Evolutionary conservation across 148 eudicot species (phyloP), one percentile per base, ranked within the genome.

Genomic region (Chenopodium berlandieri): DNA sequence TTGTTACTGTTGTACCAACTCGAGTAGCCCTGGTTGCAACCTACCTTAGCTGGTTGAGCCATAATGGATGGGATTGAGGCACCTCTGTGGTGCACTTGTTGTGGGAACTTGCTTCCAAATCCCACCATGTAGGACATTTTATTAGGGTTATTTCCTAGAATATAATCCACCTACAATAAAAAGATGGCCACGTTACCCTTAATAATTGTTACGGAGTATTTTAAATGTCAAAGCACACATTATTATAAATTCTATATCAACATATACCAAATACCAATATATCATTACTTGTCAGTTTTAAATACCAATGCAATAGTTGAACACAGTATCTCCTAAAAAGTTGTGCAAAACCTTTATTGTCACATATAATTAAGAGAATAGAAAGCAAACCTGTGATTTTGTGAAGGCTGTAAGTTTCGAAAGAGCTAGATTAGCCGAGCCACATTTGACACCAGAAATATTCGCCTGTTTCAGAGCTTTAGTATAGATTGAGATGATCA

Each of bases 71-170:
- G 91, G 27, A 94, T 86, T 71, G 99, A 95, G 32, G 97, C 85
- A n/a, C 94, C 99, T 76, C 99, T 86, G 68, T 94, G 99, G 86
- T 95, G 99, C 11, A 91, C 5, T 56, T 92, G 92, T 34, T 63
- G 76, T 5, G 99, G 97, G 80, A 86, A 91, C 67, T 89, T 92
- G 81, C 65, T 84, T 16, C 97, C 97, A 73, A 84, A 91, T 1
- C 97, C 99, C 44, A 90, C 99, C 97, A 95, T 92, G 88, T 95
- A 95, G 54, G 97, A 89, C 87, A 94, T 94, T 9, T 87, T 84
- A 89, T 84, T 75, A 0, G 99, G 99, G 81, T 96, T 96, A 82
- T 84, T 82, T 76, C 99, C 99, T 54, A 96, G 86, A 76, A 95
- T 93, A 81, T 94, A 96, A 84, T 95, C 92, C 82, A 92, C 95